Conservation (phyloP, 495 filamentous ascomycete genomes). For the Astrothelium macrocarpum region DNA sequence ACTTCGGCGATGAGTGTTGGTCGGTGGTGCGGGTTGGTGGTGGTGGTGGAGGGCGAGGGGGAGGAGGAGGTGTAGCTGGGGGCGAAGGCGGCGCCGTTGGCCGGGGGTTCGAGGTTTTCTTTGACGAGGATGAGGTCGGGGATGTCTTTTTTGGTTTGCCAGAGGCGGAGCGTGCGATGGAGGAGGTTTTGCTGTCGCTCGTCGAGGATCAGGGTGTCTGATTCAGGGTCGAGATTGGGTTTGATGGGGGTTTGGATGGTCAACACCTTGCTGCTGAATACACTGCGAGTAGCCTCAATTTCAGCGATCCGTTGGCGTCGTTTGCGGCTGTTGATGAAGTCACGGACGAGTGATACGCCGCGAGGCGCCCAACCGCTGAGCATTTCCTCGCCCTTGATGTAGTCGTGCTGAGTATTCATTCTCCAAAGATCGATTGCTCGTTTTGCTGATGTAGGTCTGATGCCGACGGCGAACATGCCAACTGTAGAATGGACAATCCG, state of each 20-base stretch:
- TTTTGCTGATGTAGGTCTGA: conserved; percentile 83
- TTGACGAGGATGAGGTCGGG: conserved; percentile 60
- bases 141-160: conserved; percentile 67
- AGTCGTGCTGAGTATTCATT: conserved; percentile 89
- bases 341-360: conserved; percentile 75
- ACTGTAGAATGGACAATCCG: conserved; percentile 79
- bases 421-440: conserved; percentile 89
- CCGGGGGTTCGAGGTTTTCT: conserved; percentile 67
- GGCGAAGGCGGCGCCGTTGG: conserved; percentile 48
- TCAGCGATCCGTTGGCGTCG: conserved; percentile 63
- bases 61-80: conserved; percentile 19
- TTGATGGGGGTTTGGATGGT: conserved; percentile 9
- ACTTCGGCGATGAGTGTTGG: conserved; percentile 52
- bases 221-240: not conserved
- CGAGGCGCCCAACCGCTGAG: conserved; percentile 77
- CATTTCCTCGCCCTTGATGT: conserved; percentile 88
- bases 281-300: conserved; percentile 65
- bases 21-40: conserved; percentile 32
- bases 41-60: conserved; percentile 10
- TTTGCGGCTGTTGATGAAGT: conserved; percentile 64
- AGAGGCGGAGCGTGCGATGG: conserved; percentile 63
- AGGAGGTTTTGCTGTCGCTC: conserved; percentile 42
- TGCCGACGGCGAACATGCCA: conserved; percentile 71
- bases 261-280: conserved; percentile 39
- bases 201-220: conserved; percentile 12